A percentile compares a stretch with the other conserved stretches of the same genome.
Conservation (phyloP, 192 early-diverging fungal species). For the Podila horticola region DNA sequence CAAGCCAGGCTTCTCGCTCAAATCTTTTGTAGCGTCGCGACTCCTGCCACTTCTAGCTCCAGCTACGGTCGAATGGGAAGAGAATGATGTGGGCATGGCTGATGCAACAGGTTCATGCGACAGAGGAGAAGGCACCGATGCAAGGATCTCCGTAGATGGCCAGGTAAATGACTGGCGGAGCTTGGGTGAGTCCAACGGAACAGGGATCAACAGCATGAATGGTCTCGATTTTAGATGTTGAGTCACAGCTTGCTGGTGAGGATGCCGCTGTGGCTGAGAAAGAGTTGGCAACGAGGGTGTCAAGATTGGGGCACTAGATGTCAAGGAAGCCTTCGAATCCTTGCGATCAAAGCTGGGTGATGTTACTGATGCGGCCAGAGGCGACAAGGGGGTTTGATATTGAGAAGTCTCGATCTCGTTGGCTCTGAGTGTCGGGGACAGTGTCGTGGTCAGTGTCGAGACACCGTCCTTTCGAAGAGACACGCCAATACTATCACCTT, state of each 20-base stretch:
- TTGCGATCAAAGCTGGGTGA: too few relatives aligned
- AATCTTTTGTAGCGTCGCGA: too few relatives aligned
- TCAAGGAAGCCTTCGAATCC: too few relatives aligned
- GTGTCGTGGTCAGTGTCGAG: neutral
- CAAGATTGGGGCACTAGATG: too few relatives aligned
- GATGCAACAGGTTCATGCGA: neutral
- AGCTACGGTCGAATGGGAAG: neutral
- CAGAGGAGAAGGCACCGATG: neutral
- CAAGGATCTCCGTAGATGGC: conserved; percentile 19
- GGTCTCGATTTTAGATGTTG: conserved; percentile 1
- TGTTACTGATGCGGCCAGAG: too few relatives aligned
- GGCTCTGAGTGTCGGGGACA: neutral
- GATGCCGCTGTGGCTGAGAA: neutral
- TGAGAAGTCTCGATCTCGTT: too few relatives aligned
- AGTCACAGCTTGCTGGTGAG: neutral
- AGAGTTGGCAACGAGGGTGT: too few relatives aligned
- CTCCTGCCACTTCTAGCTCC: neutral
- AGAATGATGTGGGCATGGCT: neutral
- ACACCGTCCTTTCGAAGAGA: neutral
- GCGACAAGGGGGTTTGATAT: too few relatives aligned
- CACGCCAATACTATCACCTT: neutral
- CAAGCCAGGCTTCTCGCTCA: too few relatives aligned
- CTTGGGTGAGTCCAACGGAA: conserved; percentile 25
- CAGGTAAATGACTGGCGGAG: conserved; percentile 38
- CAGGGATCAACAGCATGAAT: conserved; percentile 37